Evolutionary conservation across 306 rosid genomes (phyloP).

Genomic region (Prunus armeniaca): DNA sequence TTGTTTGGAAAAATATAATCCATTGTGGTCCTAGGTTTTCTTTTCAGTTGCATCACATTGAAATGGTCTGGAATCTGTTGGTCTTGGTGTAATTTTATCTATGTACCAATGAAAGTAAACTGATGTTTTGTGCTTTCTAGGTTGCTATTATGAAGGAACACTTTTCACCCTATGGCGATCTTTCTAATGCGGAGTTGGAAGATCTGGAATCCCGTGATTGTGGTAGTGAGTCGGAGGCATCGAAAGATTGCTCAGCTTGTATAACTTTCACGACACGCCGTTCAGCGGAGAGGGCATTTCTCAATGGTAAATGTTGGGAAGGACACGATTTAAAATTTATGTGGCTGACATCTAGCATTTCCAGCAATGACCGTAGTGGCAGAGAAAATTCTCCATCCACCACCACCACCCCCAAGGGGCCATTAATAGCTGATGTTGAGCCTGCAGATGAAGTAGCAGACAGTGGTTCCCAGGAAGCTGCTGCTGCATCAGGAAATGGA

Average conservation of each 20-base stretch:
- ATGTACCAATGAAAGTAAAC: constrained; percentile 6
- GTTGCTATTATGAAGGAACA: constrained; percentile 72
- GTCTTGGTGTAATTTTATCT: background rate
- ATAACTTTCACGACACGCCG: constrained; percentile 56
- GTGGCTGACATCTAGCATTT: constrained; percentile 52
- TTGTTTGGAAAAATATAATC: background rate
- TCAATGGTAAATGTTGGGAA: constrained; percentile 70
- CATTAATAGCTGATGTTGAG: constrained; percentile 33
- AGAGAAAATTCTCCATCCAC: constrained; percentile 50
- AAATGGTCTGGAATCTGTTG: background rate
- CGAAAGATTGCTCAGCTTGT: constrained; percentile 32
- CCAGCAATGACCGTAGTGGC: constrained; percentile 38
- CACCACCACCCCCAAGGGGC: constrained; percentile 43
- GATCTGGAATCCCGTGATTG: constrained; percentile 32
- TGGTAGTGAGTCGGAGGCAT: constrained; percentile 43
- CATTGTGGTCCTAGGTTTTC: background rate
- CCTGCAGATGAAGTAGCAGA: constrained; percentile 31
- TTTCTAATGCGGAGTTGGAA: constrained; percentile 57
- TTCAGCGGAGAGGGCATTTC: constrained; percentile 76
- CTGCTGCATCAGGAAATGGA: constrained; percentile 33
- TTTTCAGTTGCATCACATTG: background rate
- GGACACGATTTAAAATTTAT: constrained; percentile 57
- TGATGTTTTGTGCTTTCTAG: constrained; percentile 36
- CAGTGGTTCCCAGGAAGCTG: constrained; percentile 32
- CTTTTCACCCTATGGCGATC: constrained; percentile 65